phyloP scores from a whole-genome alignment of 1,139 yeast genomes.

The Saccharomyces hybrid region DNA sequence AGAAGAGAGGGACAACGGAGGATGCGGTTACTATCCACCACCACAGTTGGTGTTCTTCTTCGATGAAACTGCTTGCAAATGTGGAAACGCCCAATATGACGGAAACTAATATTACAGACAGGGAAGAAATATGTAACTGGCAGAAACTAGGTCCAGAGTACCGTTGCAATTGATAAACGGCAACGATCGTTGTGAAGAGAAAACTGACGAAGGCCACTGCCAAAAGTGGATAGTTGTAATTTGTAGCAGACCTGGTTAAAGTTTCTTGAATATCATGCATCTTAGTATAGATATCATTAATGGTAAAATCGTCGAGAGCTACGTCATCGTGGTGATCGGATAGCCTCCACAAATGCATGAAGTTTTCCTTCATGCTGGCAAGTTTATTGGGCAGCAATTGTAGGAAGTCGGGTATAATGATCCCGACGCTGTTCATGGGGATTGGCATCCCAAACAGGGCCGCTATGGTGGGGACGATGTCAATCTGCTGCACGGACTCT shows the following conservation, averaged over 20 bases:
- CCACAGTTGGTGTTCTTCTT: conserved; percentile 96
- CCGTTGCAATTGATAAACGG: conserved; percentile 3
- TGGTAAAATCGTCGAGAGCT: conserved; percentile 9
- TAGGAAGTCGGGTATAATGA: conserved; percentile 52
- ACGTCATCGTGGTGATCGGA: conserved; percentile 17
- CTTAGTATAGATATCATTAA: conserved; percentile 35
- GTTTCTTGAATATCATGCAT: conserved; percentile 46
- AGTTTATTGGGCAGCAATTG: conserved; percentile 44
- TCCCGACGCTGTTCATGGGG: conserved; percentile 81
- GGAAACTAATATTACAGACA: conserved; percentile 18
- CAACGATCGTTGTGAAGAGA: conserved; percentile 29
- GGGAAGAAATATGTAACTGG: neutral
- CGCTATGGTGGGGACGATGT: conserved; percentile 79
- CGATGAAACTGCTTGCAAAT: conserved; percentile 90
- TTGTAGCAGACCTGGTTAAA: conserved; percentile 63
- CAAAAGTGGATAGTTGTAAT: conserved; percentile 55
- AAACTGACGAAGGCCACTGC: conserved; percentile 40
- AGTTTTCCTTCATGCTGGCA: conserved; percentile 47
- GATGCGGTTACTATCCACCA: conserved; percentile 51
- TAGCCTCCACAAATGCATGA: conserved; percentile 45
- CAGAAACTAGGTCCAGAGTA: conserved; percentile 5
- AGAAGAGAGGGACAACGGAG: conserved; percentile 3
- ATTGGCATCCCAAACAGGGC: conserved; percentile 69
- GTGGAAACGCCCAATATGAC: conserved; percentile 37
- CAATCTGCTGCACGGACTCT: conserved; percentile 62